These are phyloP conservation scores for Herpomyces periplanetae DNA, from an alignment of 2,329 filamentous ascomycete species.

Conservation along the genomic window DNA sequence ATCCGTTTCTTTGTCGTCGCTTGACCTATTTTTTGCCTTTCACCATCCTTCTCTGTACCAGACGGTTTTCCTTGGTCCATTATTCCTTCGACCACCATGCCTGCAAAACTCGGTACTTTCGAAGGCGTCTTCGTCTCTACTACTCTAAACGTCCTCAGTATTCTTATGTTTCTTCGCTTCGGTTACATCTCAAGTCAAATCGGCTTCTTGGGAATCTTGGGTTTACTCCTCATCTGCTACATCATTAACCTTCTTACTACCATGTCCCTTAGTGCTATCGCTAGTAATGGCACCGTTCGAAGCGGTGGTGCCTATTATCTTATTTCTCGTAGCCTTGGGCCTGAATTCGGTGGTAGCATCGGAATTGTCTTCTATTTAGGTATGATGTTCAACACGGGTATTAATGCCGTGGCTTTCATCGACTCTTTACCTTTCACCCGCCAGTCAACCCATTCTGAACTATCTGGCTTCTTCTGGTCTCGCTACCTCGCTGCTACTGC, in stretches of 20 bases:
- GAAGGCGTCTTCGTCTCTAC: conserved; percentile 33
- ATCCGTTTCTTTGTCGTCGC: no score
- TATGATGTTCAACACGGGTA: conserved; percentile 46
- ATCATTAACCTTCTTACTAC: conserved; percentile 45
- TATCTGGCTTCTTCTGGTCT: no score
- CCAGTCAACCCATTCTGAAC: no score
- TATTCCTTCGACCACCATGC: no score
- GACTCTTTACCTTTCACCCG: conserved; percentile 34
- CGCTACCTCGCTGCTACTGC: conserved; percentile 33
- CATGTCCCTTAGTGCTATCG: conserved; percentile 52
- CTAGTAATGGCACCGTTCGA: conserved; percentile 55
- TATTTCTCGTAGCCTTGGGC: conserved; percentile 46
- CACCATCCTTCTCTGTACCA: no score
- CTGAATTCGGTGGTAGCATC: conserved; percentile 61
- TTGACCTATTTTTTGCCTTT: no score
- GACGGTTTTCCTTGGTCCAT: no score
- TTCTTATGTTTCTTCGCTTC: conserved; percentile 69
- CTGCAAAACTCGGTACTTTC: conserved; percentile 1
- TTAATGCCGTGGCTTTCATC: conserved; percentile 55
- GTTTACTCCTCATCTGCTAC: conserved; percentile 39
- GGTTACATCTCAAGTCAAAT: conserved; percentile 45
- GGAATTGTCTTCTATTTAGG: conserved; percentile 64
- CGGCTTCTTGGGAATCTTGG: conserved; percentile 38
- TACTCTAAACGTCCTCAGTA: conserved; percentile 56
- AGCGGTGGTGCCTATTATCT: conserved; percentile 62